Evolutionary conservation across 768 basidiomycete species (phyloP), one percentile per base, ranked within the genome.

Genomic region (Pulveroboletus ravenelii): DNA sequence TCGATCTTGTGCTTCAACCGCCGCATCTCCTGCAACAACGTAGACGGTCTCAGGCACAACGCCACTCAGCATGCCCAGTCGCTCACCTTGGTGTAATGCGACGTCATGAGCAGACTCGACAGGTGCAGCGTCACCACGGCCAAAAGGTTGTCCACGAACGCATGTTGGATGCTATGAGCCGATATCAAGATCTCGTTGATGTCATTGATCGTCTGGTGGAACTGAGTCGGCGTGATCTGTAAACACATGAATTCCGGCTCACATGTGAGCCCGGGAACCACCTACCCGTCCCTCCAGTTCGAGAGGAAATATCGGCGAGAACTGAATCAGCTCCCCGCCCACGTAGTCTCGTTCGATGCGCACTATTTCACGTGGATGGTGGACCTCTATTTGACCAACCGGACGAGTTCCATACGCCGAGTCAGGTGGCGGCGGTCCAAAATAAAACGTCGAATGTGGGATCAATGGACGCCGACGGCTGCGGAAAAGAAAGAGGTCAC

Each of bases 201-300:
- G 20, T 84, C 77, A 61, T 94, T 93, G 65, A 98, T 85, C 29
- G 91, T 88, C 67, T 90, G 86, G 39, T 88, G 77, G 66, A 94
- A 97, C 60, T 92, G 84, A 3, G 87, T 89, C 20, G 94, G 91
- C 10, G 89, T 88, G 62, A 99, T 82, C 93, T 96, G 62, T 10
- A 31, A 46, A 20, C 23, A 6, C 17, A 36, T 42, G 10, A 56
- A 37, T 4, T 54, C 41, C 20, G 29, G 5, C 32, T 27, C 10
- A 35, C 17, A 13, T 3, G 41, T 36, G 1, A n/a, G n/a, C 9
- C n/a, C 30, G 10, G 18, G 13, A 44, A 20, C 9, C 35, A 73
- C 89, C 62, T 61, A 95, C 93, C 67, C 96, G 78, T 41, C 92
- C 91, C 59, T 97, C 94, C 6, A 99, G 75, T 67, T 99, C 96